phyloP scores from a whole-genome alignment of 176 grass and related monocot genomes.

The Triticum dicoccoides region DNA sequence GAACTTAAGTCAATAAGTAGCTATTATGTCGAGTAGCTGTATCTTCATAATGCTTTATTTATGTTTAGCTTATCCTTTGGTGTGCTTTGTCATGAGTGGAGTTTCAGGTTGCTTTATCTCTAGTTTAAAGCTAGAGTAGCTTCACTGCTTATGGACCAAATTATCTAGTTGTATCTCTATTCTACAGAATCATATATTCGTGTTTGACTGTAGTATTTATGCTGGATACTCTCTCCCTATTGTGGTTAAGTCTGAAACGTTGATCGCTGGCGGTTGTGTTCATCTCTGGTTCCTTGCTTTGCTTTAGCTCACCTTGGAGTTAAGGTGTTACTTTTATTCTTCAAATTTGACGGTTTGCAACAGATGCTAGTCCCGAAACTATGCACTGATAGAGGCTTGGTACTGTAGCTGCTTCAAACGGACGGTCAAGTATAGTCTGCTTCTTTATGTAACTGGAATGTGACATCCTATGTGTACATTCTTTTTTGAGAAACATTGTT shows the following conservation, averaged over 20 bases:
- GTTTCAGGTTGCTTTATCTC: constrained; percentile 48
- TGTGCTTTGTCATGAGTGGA: constrained; percentile 57
- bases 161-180: constrained; percentile 63
- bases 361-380: constrained; percentile 29
- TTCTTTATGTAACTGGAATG: constrained; percentile 38
- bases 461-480: constrained; percentile 21
- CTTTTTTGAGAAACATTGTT: neutral
- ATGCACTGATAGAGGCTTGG: constrained; percentile 32
- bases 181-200: constrained; percentile 48
- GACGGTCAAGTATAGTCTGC: constrained; percentile 28
- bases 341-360: constrained; percentile 24
- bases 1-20: constrained; percentile 56
- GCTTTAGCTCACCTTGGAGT: constrained; percentile 34
- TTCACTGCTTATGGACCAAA: constrained; percentile 48
- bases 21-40: constrained; percentile 50
- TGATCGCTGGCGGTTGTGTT: constrained; percentile 36
- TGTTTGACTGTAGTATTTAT: constrained; percentile 48
- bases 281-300: constrained; percentile 23
- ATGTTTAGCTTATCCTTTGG: constrained; percentile 40
- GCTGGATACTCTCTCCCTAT: constrained; percentile 29
- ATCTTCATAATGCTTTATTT: constrained; percentile 50
- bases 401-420: constrained; percentile 37
- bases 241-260: constrained; percentile 25
- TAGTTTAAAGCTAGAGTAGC: constrained; percentile 70
- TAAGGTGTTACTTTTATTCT: neutral